phyloP scores from a whole-genome alignment of 2,329 filamentous ascomycete genomes.

The Fusarium sp. region DNA sequence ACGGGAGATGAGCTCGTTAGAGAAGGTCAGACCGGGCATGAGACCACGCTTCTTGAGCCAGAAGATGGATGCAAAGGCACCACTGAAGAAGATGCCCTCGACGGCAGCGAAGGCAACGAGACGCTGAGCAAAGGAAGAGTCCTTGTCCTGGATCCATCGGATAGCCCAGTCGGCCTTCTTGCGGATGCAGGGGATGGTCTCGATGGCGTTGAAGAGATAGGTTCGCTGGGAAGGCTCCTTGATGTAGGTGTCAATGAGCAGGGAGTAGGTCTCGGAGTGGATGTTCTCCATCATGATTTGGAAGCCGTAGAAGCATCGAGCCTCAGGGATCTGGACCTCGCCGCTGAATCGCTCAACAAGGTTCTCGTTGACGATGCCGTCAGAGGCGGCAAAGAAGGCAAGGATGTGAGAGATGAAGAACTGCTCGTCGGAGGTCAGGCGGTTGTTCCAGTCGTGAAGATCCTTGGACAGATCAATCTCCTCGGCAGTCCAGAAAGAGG shows the following conservation, averaged over 20 bases:
- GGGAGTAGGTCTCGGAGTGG: constrained; percentile 98
- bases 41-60: constrained; percentile 99
- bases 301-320: constrained; percentile 99
- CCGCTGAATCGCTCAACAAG: constrained; percentile 96
- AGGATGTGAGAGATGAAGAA: constrained; percentile 99
- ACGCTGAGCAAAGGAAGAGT: constrained; percentile 94
- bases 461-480: constrained; percentile 99
- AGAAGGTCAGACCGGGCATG: constrained; percentile 98
- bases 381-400: constrained; percentile 98
- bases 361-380: constrained; percentile 99
- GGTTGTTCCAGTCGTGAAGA: constrained; percentile 99
- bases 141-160: constrained; percentile 91
- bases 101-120: constrained; percentile 97
- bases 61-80: constrained; percentile 98
- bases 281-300: constrained; percentile 99
- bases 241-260: constrained; percentile 99
- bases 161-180: constrained; percentile 99
- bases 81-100: constrained; percentile 99
- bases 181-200: constrained; percentile 97
- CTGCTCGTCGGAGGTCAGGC: constrained; percentile 94
- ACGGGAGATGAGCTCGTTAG: constrained; percentile 99
- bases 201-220: constrained; percentile 98
- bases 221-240: constrained; percentile 95
- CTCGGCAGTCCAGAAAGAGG: constrained; percentile 99
- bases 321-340: constrained; percentile 97